Conservation (phyloP, 257 asterid species). For the Ilex asprella region DNA sequence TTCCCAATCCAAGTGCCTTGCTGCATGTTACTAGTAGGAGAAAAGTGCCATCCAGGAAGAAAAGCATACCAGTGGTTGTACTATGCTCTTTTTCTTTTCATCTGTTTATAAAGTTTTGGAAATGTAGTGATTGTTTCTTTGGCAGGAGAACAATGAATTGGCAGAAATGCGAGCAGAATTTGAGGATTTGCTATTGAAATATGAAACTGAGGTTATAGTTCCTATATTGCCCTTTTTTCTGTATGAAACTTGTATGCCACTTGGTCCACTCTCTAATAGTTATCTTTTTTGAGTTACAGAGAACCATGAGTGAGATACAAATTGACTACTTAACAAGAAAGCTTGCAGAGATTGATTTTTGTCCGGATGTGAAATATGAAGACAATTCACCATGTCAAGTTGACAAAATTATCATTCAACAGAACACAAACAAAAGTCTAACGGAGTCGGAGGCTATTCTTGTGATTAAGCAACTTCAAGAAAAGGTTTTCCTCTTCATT, state of each 20-base stretch:
- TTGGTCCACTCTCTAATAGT: slow-evolving; percentile 9
- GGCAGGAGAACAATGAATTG: slow-evolving; percentile 53
- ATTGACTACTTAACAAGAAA: slow-evolving; percentile 57
- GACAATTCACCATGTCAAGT: slow-evolving; percentile 23
- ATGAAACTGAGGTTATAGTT: slow-evolving; percentile 69
- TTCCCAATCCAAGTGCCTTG: slow-evolving; percentile 63
- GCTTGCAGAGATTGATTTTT: slow-evolving; percentile 48
- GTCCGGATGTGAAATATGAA: slow-evolving; percentile 27
- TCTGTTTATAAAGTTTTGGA: neutral
- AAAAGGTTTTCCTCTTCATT: slow-evolving; percentile 52
- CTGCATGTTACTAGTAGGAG: slow-evolving; percentile 84
- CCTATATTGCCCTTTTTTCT: slow-evolving; percentile 15
- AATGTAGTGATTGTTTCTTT: slow-evolving; percentile 13
- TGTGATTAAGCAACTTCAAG: slow-evolving; percentile 77
- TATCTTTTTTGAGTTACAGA: slow-evolving; percentile 34
- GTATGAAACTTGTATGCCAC: slow-evolving; percentile 7
- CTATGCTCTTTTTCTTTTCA: slow-evolving; percentile 4
- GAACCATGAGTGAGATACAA: slow-evolving; percentile 48
- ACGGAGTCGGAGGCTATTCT: slow-evolving; percentile 58
- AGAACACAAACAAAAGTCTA: slow-evolving; percentile 28
- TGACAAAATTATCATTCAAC: slow-evolving; percentile 18
- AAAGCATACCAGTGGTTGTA: slow-evolving; percentile 61
- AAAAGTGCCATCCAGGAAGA: slow-evolving; percentile 53
- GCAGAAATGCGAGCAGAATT: slow-evolving; percentile 49
- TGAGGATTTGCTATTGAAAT: slow-evolving; percentile 60